Conservation (phyloP, 352 stramenopile species). For the Saprolegnia diclina region DNA sequence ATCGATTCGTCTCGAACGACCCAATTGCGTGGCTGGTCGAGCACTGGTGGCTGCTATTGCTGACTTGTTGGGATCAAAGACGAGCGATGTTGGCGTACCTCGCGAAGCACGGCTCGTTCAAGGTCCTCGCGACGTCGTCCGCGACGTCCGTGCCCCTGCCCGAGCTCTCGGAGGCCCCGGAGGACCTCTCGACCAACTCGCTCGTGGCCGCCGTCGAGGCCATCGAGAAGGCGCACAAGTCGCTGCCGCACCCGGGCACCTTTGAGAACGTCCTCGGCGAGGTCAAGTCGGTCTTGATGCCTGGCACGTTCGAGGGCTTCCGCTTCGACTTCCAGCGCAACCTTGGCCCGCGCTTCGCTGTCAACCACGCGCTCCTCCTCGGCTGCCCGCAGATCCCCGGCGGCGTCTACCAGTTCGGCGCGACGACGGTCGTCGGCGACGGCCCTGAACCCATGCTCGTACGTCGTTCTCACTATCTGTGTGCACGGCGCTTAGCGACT, state of each 20-base stretch:
- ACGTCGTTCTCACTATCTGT: neutral
- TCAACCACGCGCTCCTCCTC: constrained; percentile 76
- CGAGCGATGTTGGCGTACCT: constrained; percentile 1
- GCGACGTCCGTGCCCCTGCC: constrained; percentile 26
- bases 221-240: constrained; percentile 67
- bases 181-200: constrained; percentile 23
- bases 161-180: constrained; percentile 19
- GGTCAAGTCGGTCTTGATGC: constrained; percentile 70
- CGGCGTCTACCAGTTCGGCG: constrained; percentile 80
- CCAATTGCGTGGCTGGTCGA: constrained; percentile 4
- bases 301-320: constrained; percentile 81
- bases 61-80: neutral
- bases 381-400: constrained; percentile 79
- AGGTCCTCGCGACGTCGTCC: constrained; percentile 26
- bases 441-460: constrained; percentile 70
- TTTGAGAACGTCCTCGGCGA: constrained; percentile 84
- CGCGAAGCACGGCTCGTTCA: constrained; percentile 7
- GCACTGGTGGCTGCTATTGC: constrained; percentile 21
- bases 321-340: constrained; percentile 84
- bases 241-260: constrained; percentile 69
- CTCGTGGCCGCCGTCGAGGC: constrained; percentile 75
- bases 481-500: neutral
- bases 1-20: constrained; percentile 12
- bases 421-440: constrained; percentile 72
- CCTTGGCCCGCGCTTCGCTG: constrained; percentile 71